These are phyloP conservation scores for Sonneratia caseolaris DNA, from an alignment of 345 rosid species.

Conservation along the genomic window DNA sequence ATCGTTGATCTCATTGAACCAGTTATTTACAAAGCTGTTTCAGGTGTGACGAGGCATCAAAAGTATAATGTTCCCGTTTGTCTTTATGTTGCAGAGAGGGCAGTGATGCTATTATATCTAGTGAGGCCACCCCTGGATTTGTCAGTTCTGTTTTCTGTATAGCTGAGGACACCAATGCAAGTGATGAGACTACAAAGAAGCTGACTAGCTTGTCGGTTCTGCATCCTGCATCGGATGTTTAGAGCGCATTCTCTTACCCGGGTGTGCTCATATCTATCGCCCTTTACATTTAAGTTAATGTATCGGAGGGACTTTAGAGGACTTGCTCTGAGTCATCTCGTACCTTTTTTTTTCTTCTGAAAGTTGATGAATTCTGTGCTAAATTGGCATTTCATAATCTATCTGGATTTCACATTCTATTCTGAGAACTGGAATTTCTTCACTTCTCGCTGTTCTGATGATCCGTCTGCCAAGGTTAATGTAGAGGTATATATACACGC, in stretches of 20 bases:
- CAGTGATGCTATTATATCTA: slow-evolving; percentile 9
- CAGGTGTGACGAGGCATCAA: background rate
- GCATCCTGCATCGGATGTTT: slow-evolving; percentile 60
- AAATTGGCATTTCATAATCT: background rate
- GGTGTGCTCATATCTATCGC: background rate
- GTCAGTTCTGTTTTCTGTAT: background rate
- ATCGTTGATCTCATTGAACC: too few relatives aligned
- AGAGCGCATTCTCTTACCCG: background rate
- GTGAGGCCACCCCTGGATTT: background rate
- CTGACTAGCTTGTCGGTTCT: slow-evolving; percentile 39
- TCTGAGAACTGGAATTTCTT: background rate
- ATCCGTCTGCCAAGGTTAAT: background rate
- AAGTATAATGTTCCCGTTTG: background rate
- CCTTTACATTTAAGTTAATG: background rate
- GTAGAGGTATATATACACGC: too few relatives aligned
- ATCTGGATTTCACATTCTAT: background rate
- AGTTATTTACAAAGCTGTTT: background rate
- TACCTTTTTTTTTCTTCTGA: background rate
- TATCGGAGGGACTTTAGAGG: background rate
- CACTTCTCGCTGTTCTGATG: background rate
- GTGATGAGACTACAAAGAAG: slow-evolving; percentile 40
- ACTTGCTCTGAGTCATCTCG: background rate
- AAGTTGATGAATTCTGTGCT: background rate
- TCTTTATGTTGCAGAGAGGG: slow-evolving; percentile 17
- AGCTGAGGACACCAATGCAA: slow-evolving; percentile 29